Percentiles rank a stretch among this genome's conserved stretches.
Conservation (phyloP, 805 yeast genomes). For the Candida piceae region DNA sequence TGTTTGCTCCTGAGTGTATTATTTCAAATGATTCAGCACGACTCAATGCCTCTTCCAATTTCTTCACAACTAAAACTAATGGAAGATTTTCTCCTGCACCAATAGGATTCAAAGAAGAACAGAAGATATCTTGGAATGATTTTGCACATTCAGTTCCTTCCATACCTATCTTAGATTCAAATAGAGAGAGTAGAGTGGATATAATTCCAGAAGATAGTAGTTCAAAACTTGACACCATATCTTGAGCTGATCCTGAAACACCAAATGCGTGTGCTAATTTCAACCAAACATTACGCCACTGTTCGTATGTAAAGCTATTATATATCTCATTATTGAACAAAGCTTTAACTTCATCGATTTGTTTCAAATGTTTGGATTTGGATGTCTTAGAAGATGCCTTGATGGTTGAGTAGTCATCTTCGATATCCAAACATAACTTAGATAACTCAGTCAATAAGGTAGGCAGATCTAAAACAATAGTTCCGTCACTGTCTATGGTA, state of each 20-base stretch:
- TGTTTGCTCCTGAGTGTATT: slow-evolving; percentile 38
- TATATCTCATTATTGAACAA: slow-evolving; percentile 19
- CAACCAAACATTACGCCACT: slow-evolving; percentile 34
- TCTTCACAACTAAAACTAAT: slow-evolving; percentile 43
- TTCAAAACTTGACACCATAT: slow-evolving; percentile 64
- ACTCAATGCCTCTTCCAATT: slow-evolving; percentile 68
- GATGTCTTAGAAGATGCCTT: slow-evolving; percentile 17
- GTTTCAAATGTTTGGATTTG: slow-evolving; percentile 25
- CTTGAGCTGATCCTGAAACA: slow-evolving; percentile 10
- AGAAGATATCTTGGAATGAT: slow-evolving; percentile 42
- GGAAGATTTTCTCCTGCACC: slow-evolving; percentile 30
- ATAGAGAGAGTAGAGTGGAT: slow-evolving; percentile 34
- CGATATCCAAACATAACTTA: slow-evolving; percentile 15
- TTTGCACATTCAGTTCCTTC: slow-evolving; percentile 30
- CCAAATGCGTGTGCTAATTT: slow-evolving; percentile 33
- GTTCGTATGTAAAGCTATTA: slow-evolving; percentile 23
- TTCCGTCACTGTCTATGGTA: slow-evolving; percentile 20
- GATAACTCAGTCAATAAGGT: slow-evolving; percentile 12
- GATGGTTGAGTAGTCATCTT: slow-evolving; percentile 18
- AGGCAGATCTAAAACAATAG: slow-evolving; percentile 9
- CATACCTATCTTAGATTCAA: slow-evolving; percentile 25
- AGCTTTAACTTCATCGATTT: slow-evolving; percentile 24
- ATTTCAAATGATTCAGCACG: slow-evolving; percentile 72
- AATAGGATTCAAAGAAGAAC: slow-evolving; percentile 26
- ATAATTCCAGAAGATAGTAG: slow-evolving; percentile 65